Percentiles rank a stretch among this genome's conserved stretches.
These are phyloP conservation scores for Beauveria australis DNA, from an alignment of 2,329 filamentous ascomycete genomes.

Conservation along the genomic window DNA sequence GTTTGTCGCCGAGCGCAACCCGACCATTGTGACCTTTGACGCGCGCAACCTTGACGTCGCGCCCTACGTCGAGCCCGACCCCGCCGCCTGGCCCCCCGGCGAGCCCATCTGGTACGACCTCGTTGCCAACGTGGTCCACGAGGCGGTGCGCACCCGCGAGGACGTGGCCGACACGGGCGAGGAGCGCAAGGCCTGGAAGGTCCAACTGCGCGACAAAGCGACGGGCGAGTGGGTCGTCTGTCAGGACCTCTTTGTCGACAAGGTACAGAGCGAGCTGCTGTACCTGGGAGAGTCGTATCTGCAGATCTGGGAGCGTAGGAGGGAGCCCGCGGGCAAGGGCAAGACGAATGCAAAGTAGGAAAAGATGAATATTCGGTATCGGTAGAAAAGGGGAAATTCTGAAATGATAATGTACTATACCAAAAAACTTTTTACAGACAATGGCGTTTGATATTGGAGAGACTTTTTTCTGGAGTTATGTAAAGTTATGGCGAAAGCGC, in stretches of 20 bases:
- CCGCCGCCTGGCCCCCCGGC: slow-evolving; percentile 56
- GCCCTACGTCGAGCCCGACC: slow-evolving; percentile 86
- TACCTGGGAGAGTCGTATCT: slow-evolving; percentile 92
- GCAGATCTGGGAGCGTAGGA: slow-evolving; percentile 90
- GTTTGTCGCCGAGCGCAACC: slow-evolving; percentile 91
- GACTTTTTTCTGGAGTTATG: neutral
- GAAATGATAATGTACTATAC: neutral
- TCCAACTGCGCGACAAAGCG: slow-evolving; percentile 75
- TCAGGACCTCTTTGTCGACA: slow-evolving; percentile 89
- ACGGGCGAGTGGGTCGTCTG: slow-evolving; percentile 85
- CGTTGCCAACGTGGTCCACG: slow-evolving; percentile 88
- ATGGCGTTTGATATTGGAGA: neutral
- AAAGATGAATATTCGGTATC: no score
- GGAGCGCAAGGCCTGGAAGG: slow-evolving; percentile 85
- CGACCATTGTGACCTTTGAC: slow-evolving; percentile 95
- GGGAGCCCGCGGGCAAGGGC: slow-evolving; percentile 33
- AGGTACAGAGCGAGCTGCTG: slow-evolving; percentile 78
- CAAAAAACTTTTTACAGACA: neutral
- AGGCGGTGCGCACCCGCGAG: slow-evolving; percentile 67
- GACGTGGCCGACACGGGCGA: slow-evolving; percentile 87
- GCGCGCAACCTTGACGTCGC: slow-evolving; percentile 74
- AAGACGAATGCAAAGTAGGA: slow-evolving; percentile 20
- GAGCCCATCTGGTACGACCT: slow-evolving; percentile 93
- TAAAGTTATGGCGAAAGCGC: no score
- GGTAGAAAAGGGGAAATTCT: no score